Conservation (phyloP, 148 eudicot genomes). For the Diospyros lotus region DNA sequence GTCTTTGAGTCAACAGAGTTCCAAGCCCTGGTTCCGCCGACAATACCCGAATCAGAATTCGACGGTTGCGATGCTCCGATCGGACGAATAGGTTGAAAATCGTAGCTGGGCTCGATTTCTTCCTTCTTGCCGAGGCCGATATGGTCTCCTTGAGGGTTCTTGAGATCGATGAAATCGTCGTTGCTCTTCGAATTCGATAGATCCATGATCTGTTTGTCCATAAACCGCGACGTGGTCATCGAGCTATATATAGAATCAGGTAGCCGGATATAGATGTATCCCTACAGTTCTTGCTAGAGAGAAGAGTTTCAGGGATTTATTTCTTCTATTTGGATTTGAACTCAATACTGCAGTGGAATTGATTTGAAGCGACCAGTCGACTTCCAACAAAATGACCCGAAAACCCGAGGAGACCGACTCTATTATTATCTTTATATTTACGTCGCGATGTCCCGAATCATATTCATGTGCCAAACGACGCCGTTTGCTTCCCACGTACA, state of each 20-base stretch:
- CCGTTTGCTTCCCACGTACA: no score
- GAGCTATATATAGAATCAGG: background rate
- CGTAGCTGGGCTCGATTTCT: slow-evolving; percentile 68
- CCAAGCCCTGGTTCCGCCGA: slow-evolving; percentile 55
- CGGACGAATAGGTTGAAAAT: slow-evolving; percentile 80
- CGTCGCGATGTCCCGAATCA: no score
- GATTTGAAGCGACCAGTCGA: no score
- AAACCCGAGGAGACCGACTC: no score
- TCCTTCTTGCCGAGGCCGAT: slow-evolving; percentile 37
- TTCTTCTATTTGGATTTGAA: background rate
- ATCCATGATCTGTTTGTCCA: slow-evolving; percentile 99
- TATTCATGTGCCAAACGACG: no score
- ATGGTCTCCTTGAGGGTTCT: slow-evolving; percentile 45
- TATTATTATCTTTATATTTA: no score
- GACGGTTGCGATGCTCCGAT: slow-evolving; percentile 20
- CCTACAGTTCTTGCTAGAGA: background rate
- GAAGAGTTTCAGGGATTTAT: background rate
- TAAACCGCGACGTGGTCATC: slow-evolving; percentile 82
- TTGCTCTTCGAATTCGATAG: slow-evolving; percentile 57
- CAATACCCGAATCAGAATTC: slow-evolving; percentile 13
- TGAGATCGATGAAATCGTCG: slow-evolving; percentile 66
- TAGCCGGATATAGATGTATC: background rate
- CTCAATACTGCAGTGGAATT: no score
- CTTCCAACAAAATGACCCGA: no score
- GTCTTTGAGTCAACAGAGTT: slow-evolving; percentile 47